Evolutionary conservation across 192 early-diverging fungal species (phyloP), one percentile per base, ranked within the genome.

Genomic region (Umbelopsis sp.): DNA sequence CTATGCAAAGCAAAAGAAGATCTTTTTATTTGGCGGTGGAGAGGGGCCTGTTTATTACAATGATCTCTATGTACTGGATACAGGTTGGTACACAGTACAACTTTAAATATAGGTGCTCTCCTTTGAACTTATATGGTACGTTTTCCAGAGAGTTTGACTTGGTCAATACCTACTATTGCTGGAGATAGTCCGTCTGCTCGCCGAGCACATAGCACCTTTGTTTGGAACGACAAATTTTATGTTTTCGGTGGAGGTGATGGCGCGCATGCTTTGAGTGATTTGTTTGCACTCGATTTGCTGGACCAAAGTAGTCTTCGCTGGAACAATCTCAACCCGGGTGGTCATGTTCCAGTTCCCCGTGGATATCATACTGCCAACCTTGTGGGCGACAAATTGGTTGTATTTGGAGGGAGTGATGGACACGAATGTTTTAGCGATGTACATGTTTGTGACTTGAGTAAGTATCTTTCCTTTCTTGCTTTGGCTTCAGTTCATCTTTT

Each of bases 161-260:
- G 94, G 93, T 76, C 81, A 11, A 84, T 85, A 27, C 86, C 90
- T 2, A 65, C 75, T 13, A 82, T 85, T 25, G 72, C 74, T 5
- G 91, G 87, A 15, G 49, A 77, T 12, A 66, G 46, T 12, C 94
- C 94, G 8, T 82, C 85, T 49, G 78, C 89, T 30, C 88, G 94
- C 8, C 86, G 94, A 44, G 92, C 94, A 12, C 94, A 96, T 75
- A 86, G 86, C 11, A 88, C 90, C 4, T 91, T 88, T 75, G 86
- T 91, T 52, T 91, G 91, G 73, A 84, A 90, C 67, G 85, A 88
- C 15, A 78, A 73, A 10, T 74, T 95, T 18, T 94, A 93, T 68
- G 71, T 96, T 25, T 95, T 93, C 83, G 94, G 92, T 22, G 94
- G 94, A n/a, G 94, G 94, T n/a, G 93, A 96, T 75, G 93, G 94